Conservation (phyloP, 768 basidiomycete species). For the Leccinum broughii region DNA sequence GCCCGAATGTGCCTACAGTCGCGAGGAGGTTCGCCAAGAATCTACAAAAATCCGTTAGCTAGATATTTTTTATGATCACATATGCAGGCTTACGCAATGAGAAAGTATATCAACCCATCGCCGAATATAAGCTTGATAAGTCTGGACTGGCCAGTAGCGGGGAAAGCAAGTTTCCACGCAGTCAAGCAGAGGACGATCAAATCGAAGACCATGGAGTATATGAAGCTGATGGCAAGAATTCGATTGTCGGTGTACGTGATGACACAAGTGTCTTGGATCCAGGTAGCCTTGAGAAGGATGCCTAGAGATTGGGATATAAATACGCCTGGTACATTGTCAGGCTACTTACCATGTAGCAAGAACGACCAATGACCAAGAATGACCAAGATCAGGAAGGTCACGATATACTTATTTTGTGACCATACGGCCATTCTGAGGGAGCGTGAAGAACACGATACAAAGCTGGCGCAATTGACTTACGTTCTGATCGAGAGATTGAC, state of each 20-base stretch:
- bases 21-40: conserved; percentile 68
- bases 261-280: conserved; percentile 52
- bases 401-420: conserved; percentile 56
- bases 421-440: conserved; percentile 64
- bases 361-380: conserved; percentile 75
- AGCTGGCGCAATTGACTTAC: conserved; percentile 38
- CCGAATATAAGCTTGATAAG: conserved; percentile 66
- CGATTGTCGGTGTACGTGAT: conserved; percentile 60
- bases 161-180: conserved; percentile 56
- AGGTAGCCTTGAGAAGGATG: conserved; percentile 58
- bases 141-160: conserved; percentile 48
- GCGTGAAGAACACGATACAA: conserved; percentile 1
- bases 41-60: conserved; percentile 35
- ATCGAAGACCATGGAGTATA: conserved; percentile 76
- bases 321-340: not conserved
- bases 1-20: conserved; percentile 33
- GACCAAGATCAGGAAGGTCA: conserved; percentile 49
- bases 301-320: conserved; percentile 35
- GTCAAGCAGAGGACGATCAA: conserved; percentile 61
- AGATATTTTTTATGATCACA: not conserved
- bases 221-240: conserved; percentile 64
- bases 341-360: conserved; percentile 55
- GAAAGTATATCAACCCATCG: conserved; percentile 73
- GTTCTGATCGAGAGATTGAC: conserved; percentile 70
- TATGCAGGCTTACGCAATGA: conserved; percentile 56